Base-by-base conservation (phyloP, 2,329 filamentous ascomycete species). In the Fusarium algeriense region DNA sequence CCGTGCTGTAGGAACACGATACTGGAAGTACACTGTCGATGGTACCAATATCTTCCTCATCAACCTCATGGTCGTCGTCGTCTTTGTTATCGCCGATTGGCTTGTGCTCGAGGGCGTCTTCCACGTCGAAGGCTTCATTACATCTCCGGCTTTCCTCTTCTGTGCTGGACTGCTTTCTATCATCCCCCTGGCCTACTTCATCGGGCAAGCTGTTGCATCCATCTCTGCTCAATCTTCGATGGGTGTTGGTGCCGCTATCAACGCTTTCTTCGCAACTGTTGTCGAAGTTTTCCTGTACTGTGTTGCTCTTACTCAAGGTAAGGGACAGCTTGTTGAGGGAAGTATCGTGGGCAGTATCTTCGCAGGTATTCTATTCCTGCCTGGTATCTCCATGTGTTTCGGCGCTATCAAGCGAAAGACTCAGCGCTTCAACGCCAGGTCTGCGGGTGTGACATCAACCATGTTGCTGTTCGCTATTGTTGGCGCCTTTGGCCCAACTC, bases 11-110 rank as follows among this genome's bases (percentile, higher is more conserved):
- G 96, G 96, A 15, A 86, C 90, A 73, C 95, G 95, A 81, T 99
- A 99, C 85, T 99, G 97, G 95, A 99, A 99, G 83, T 99, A 99
- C 83, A 99, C 96, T 7, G 87, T 99, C 64, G 96, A 99, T 78
- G 97, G 96, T 60, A 99, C 96, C 67, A 99, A 99, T 82, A 97
- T 99, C 78, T 98, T 99, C 83, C 89, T 99, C 73, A 98, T 99
- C 85, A 99, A 99, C 80, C 88, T 99, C 62, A 93, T 98, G 83
- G 92, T 90, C 15, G 89, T 99, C 20, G 96, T 99, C n/a, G 84
- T 93, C 28, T 98, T 99, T 78, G 93, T 95, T 77, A 97, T 99
- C 69, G 89, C 97, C 72, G 96, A 99, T 84, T 98, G 95, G 86
- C 90, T 90, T 65, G 86, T 99, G 28, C 85, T 99, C 30, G 87